Evolutionary conservation across 1,284 basidiomycete genomes (phyloP), one percentile per base, ranked within the genome.

Genomic region (Calocybe gambosa): DNA sequence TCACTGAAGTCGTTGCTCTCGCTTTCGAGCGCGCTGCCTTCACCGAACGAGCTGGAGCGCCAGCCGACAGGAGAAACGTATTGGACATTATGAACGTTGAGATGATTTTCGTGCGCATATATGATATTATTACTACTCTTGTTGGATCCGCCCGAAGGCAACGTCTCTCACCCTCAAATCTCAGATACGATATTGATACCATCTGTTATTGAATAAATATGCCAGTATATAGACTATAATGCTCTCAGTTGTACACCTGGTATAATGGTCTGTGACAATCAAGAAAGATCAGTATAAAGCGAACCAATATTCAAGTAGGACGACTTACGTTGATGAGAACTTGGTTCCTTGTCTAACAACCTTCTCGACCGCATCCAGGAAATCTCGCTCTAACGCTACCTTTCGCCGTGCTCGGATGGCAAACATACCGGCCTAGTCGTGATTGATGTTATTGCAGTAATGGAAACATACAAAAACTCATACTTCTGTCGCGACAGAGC

Each of bases 291-390:
- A 44, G 47, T 61, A 31, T 61, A 54, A 29, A 43, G 13, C 15
- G 10, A 39, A 13, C 25, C 29, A 46, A n/a, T n/a, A 28, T 28
- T 28, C 5, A 15, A 34, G 26, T 42, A 46, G 19, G 35, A 44
- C 4, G 29, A 79, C 83, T 54, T 76, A 87, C 74, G 89, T 93
- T 77, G 80, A 85, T 5, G 75, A 77, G 56, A 98, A 99, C 72
- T 99, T 98, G 59, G 90, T 94, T 42, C 95, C 95, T 70, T 98
- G 94, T 61, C 93, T 78, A 42, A 98, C 93, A 49, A 98, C 95
- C 73, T 98, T 98, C 72, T 99, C 95, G 2, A 99, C 95, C 4
- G 93, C 91, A 61, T 97, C 93, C 60, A 99, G 69, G 71, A 98
- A 99, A 69, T 99, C 96, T 48, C 93, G 84, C 64, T 99, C 96